Evolutionary conservation across 2,329 filamentous ascomycete genomes (phyloP).

Genomic region (Arthroderma sp.): DNA sequence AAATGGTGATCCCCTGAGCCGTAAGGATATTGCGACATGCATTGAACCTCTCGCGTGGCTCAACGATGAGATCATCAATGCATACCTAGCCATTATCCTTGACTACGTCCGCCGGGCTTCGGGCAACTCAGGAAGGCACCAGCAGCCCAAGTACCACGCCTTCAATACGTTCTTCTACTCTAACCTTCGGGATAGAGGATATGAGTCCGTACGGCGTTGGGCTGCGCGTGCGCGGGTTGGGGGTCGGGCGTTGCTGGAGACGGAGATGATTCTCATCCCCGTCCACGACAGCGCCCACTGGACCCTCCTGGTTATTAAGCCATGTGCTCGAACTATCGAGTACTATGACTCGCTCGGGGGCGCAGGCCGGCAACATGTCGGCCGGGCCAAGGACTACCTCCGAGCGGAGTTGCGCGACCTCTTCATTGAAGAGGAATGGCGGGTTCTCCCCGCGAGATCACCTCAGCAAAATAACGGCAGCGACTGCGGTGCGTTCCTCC

Average conservation of each 20-base stretch:
- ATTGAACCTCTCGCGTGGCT: slow-evolving; percentile 26
- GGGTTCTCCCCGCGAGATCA: slow-evolving; percentile 23
- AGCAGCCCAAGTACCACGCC: slow-evolving; percentile 27
- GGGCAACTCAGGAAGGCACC: slow-evolving; percentile 21
- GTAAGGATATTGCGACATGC: slow-evolving; percentile 25
- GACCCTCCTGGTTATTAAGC: slow-evolving; percentile 36
- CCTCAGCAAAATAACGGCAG: slow-evolving; percentile 35
- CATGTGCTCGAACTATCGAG: slow-evolving; percentile 30
- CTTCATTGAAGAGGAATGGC: slow-evolving; percentile 33
- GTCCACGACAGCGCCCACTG: slow-evolving; percentile 35
- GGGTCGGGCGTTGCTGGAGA: slow-evolving; percentile 29
- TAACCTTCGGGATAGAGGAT: slow-evolving; percentile 29
- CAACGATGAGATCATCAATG: slow-evolving; percentile 36
- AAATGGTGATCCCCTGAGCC: slow-evolving; percentile 24
- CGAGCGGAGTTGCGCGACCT: slow-evolving; percentile 26
- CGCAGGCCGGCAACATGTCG: slow-evolving; percentile 20
- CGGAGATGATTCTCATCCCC: slow-evolving; percentile 35
- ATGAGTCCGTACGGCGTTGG: slow-evolving; percentile 30
- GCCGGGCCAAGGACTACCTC: slow-evolving; percentile 29
- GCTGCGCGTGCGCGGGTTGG: slow-evolving; percentile 34
- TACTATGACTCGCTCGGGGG: slow-evolving; percentile 35
- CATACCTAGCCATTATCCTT: slow-evolving; percentile 30
- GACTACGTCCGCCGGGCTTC: slow-evolving; percentile 23
- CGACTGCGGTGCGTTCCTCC: slow-evolving; percentile 39
- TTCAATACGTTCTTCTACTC: slow-evolving; percentile 35